These are phyloP conservation scores for Cladorrhinum samala DNA, from an alignment of 495 filamentous ascomycete species.

Conservation along the genomic window DNA sequence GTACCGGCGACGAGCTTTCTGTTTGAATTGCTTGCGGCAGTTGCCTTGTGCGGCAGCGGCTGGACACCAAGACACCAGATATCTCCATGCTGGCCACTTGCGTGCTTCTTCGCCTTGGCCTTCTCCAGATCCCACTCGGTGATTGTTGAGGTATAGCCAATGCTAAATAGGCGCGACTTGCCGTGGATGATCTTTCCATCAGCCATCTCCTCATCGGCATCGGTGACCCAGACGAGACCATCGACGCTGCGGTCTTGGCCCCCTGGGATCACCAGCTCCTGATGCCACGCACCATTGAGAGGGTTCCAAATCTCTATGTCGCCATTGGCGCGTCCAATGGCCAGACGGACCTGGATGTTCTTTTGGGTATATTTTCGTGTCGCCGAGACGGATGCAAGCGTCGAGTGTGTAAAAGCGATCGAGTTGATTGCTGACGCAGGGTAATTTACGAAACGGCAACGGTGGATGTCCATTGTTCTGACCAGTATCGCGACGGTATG, in stretches of 20 bases:
- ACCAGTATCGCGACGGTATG: conserved; percentile 10
- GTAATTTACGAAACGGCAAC: conserved; percentile 94
- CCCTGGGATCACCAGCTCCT: conserved; percentile 78
- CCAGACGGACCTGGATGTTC: conserved; percentile 56
- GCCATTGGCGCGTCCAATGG: conserved; percentile 88
- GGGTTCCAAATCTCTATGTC: conserved; percentile 99
- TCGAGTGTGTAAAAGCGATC: conserved; percentile 83
- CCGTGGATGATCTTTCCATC: conserved; percentile 58
- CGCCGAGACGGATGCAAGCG: conserved; percentile 54
- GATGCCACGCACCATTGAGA: conserved; percentile 74
- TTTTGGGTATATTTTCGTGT: conserved; percentile 47
- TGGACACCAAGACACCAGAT: conserved; percentile 96
- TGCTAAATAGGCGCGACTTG: conserved; percentile 84
- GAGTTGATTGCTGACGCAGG: conserved; percentile 89
- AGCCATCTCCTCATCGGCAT: conserved; percentile 61
- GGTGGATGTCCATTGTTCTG: conserved; percentile 82
- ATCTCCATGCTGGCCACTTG: conserved; percentile 88
- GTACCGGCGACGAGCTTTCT: conserved; percentile 76
- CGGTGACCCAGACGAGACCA: conserved; percentile 87
- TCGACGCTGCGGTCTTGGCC: conserved; percentile 85
- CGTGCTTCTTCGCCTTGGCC: conserved; percentile 68
- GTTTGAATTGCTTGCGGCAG: conserved; percentile 3
- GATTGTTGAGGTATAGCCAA: conserved; percentile 84
- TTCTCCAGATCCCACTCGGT: conserved; percentile 91
- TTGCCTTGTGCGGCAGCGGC: conserved; percentile 40